Evolutionary conservation across 148 eudicot genomes (phyloP), one percentile per base, ranked within the genome.

Genomic region (Chenopodium album): DNA sequence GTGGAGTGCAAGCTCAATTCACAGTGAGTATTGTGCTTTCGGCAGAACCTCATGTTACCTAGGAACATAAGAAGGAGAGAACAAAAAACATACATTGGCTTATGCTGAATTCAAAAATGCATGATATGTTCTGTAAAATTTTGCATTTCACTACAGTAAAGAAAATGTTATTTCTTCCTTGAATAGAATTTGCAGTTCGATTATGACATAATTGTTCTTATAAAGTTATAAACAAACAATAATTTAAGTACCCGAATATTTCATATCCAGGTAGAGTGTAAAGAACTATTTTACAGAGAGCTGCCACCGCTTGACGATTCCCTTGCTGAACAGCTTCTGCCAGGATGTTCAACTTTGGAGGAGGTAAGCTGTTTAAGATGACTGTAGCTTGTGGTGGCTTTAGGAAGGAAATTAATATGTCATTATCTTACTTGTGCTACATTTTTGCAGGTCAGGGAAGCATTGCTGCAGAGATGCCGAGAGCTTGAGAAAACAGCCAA

Each of bases 201-300:
- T 48, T 63, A 7, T 76, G 64, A 31, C 37, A 46, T 69, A 19
- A 64, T 59, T 46, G 8, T 73, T 47, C 19, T 26, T 26, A 20
- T 9, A 12, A 23, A 23, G 12, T 26, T 26, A 20, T 9, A 2
- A 50, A 10, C 7, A 41, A 41, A 41, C 1, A 41, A 41, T 41
- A 41, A 41, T 41, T 41, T 41, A 41, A 41, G 8, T 41, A 60
- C 41, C 80, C 47, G 29, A 46, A 48, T 20, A 12, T 63, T 79
- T 71, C 69, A 50, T 41, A 16, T 48, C 22, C 87, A 96, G 99
- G 98, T 96, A 82, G 95, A 90, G 60, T 96, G 99, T 84, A 94
- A 92, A 85, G 98, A 94, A 84, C 90, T 96, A 66, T 96, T 94
- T 80, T 91, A 89, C 85, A 88, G 99, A 91, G 99, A 94, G 71